Evolutionary conservation across 495 filamentous ascomycete species (phyloP).

Genomic region (Penicillium parvum): DNA sequence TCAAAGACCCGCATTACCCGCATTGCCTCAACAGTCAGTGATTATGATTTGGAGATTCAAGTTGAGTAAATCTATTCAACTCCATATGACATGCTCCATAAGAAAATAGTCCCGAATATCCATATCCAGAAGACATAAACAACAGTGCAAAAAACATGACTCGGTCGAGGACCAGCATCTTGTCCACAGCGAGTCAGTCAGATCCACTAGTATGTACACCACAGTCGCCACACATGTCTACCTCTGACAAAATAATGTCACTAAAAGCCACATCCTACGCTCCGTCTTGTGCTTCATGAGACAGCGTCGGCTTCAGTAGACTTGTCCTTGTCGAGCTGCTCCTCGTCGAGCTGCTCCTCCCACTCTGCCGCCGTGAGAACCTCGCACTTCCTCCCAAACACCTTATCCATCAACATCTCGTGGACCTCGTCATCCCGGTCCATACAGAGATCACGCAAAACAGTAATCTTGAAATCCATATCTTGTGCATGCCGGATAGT

Average conservation of each 20-base stretch:
- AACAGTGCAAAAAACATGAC: neutral
- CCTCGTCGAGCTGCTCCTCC: constrained; percentile 1
- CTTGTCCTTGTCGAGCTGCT: too few relatives aligned
- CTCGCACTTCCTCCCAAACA: constrained; percentile 27
- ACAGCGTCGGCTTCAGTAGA: too few relatives aligned
- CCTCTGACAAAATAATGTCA: neutral
- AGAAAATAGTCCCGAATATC: too few relatives aligned
- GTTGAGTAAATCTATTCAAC: too few relatives aligned
- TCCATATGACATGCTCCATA: too few relatives aligned
- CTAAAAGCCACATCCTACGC: too few relatives aligned
- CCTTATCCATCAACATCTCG: constrained; percentile 29
- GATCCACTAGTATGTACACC: neutral
- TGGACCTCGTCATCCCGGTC: constrained; percentile 35
- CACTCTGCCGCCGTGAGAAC: constrained; percentile 18
- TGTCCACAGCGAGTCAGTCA: neutral
- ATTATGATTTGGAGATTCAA: too few relatives aligned
- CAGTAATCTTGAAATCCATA: constrained; percentile 32
- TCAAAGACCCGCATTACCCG: too few relatives aligned
- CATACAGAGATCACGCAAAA: constrained; percentile 35
- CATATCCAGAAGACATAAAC: too few relatives aligned
- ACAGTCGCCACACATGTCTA: neutral
- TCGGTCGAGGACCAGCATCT: neutral
- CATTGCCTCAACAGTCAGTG: too few relatives aligned
- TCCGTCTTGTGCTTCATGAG: too few relatives aligned
- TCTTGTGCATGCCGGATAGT: constrained; percentile 37